phyloP scores from a whole-genome alignment of 1,284 basidiomycete species.

The Ganoderma sinense region DNA sequence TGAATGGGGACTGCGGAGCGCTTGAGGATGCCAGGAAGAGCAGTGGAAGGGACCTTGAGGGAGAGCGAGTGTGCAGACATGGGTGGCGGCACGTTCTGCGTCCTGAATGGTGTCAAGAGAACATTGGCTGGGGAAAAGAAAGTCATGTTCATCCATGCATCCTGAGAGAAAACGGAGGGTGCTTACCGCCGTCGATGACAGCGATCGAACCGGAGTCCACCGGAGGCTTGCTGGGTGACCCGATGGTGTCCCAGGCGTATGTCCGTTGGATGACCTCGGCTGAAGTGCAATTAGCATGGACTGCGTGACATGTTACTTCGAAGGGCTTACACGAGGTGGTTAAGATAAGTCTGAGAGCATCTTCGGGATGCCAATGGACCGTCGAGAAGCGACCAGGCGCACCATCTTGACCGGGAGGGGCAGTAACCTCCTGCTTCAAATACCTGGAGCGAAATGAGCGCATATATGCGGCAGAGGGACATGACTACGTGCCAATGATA shows the following conservation, averaged over 20 bases:
- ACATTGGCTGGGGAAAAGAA: conserved; percentile 58
- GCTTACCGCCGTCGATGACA: conserved; percentile 90
- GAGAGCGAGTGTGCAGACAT: conserved; percentile 84
- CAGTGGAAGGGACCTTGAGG: conserved; percentile 36
- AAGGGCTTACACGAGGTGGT: conserved; percentile 66
- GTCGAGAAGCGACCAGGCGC: conserved; percentile 64
- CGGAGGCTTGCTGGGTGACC: conserved; percentile 69
- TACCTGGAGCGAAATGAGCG: conserved; percentile 60
- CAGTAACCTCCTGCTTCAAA: conserved; percentile 86
- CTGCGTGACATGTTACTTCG: neutral
- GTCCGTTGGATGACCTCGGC: conserved; percentile 67
- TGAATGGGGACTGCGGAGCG: conserved; percentile 49
- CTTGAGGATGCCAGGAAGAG: conserved; percentile 28
- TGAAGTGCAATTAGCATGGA: conserved; percentile 34
- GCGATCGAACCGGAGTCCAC: conserved; percentile 87
- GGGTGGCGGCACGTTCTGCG: conserved; percentile 94
- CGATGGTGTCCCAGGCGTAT: conserved; percentile 83
- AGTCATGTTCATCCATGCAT: neutral
- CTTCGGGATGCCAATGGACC: conserved; percentile 90
- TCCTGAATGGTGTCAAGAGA: conserved; percentile 91
- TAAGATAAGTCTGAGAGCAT: conserved; percentile 73
- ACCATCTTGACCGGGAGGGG: conserved; percentile 42
- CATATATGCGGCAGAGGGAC: conserved; percentile 5
- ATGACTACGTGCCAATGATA: conserved; percentile 82
- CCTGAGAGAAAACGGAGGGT: neutral